phyloP scores from a whole-genome alignment of 129 eudicot genomes.

The Lactuca saligna region DNA sequence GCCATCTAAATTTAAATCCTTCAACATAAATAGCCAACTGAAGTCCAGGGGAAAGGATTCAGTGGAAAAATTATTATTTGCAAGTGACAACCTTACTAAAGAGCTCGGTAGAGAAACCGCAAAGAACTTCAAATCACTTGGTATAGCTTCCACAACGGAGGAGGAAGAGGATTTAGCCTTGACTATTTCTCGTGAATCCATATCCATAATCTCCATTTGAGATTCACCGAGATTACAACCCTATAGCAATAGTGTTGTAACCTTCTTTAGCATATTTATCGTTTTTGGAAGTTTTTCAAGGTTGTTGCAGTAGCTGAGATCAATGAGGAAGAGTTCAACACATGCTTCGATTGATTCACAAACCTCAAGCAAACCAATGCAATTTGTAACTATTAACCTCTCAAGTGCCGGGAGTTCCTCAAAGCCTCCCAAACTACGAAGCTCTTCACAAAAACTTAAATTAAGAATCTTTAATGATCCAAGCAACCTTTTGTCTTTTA shows the following conservation, averaged over 20 bases:
- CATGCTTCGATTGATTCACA: conserved; percentile 16
- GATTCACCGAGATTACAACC: conserved; percentile 17
- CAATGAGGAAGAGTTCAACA: neutral
- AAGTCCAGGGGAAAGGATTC: neutral
- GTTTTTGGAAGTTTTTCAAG: too few species aligned
- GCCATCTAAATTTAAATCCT: neutral
- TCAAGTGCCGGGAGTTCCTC: neutral
- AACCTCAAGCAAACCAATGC: conserved; percentile 4
- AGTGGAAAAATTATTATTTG: neutral
- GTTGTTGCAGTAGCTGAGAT: neutral
- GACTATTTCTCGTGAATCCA: neutral
- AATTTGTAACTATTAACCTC: conserved; percentile 8
- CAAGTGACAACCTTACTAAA: neutral
- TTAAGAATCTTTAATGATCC: conserved; percentile 19
- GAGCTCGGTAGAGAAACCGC: neutral
- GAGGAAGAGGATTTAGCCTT: neutral
- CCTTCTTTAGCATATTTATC: neutral
- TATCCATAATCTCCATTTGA: neutral
- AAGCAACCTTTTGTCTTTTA: too few species aligned
- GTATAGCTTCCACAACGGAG: neutral
- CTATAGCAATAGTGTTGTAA: conserved; percentile 9
- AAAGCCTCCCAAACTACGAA: neutral
- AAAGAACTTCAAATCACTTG: neutral
- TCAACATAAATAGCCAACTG: neutral
- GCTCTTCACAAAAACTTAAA: conserved; percentile 21